Evolutionary conservation across 1,139 yeast species (phyloP).

Genomic region (Magnusiomyces magnusii): DNA sequence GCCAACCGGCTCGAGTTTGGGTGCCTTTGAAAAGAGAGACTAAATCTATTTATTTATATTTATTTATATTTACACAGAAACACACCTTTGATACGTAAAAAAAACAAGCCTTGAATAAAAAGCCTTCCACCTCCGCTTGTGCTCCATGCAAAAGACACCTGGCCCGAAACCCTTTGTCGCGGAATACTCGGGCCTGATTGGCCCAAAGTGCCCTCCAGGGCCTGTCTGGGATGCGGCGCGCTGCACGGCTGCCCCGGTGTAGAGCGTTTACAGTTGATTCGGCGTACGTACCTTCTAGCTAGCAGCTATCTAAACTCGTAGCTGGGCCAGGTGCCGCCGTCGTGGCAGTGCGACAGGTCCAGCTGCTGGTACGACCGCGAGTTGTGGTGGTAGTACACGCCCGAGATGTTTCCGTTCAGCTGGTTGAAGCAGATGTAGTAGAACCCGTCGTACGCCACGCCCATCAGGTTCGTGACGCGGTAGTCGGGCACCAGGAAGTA

Average conservation of each 20-base stretch:
- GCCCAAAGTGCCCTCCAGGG: too few relatives aligned
- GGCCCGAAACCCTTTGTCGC: too few relatives aligned
- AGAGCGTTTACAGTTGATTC: too few relatives aligned
- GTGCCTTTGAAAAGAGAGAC: not conserved
- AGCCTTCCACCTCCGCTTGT: too few relatives aligned
- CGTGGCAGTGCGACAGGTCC: slow-evolving; percentile 43
- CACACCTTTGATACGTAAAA: too few relatives aligned
- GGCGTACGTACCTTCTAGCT: too few relatives aligned
- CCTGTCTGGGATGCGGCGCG: too few relatives aligned
- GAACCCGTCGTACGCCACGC: slow-evolving; percentile 90
- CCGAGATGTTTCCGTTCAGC: slow-evolving; percentile 63
- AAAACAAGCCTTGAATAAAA: too few relatives aligned
- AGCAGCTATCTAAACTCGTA: slow-evolving; percentile 35
- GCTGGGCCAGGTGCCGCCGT: slow-evolving; percentile 34
- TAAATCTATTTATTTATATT: not conserved
- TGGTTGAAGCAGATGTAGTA: slow-evolving; percentile 82
- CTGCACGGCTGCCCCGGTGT: too few relatives aligned
- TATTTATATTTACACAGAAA: too few relatives aligned
- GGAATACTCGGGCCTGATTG: too few relatives aligned
- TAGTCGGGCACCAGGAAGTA: slow-evolving; percentile 79
- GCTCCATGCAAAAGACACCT: too few relatives aligned
- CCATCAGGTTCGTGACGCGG: slow-evolving; percentile 45
- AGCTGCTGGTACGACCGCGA: slow-evolving; percentile 73
- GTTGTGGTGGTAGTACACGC: slow-evolving; percentile 70
- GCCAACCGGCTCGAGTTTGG: slow-evolving; percentile 7